Base-by-base conservation (phyloP, 2,329 filamentous ascomycete genomes). In the Didymella segeticola region DNA sequence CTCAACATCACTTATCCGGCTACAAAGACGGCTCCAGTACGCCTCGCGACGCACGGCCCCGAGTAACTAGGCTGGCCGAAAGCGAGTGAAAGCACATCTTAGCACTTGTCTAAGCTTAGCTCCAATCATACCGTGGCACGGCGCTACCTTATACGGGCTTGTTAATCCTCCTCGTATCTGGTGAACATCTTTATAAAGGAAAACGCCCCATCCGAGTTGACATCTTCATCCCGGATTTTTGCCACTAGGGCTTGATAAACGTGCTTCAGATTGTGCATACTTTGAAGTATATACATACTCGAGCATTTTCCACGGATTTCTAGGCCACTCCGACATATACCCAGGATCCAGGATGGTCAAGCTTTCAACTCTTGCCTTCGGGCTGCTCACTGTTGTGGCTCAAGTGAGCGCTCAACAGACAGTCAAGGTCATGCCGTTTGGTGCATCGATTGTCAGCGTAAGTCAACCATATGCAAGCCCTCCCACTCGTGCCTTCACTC, bases 381-480 rank as follows among this genome's bases (percentile, higher is more conserved):
- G 58, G 60, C 62, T 71, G 19, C 55, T 65, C 48, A 57, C 48
- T 47, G 42, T 66, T 12, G 54, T 62, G 23, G 48, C 56, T 33
- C 48, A 62, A 39, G 61, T 57, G 30, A 57, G 57, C 53, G 62
- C 65, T 45, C 63, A 66, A 27, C 37, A 43, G 12, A 65, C 60
- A 2, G 66, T 72, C 43, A 70, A 64, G 52, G 58, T 74, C n/a
- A 74, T 74, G 71, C 68, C 70, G 1, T 70, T 74, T 37, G 71
- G 71, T 41, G 71, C 71, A 23, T 73, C 70, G 12, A 74, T 74
- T 31, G 67, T 73, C 45, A 68, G 62, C 34, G 68, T 67, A 60
- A 47, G 63, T 43, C 42, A n/a, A n/a, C 9, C 20, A 5, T 19
- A n/a, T 8, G n/a, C 3, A 23, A 37, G 3, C 2, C 12, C 12